Evolutionary conservation across 805 yeast genomes (phyloP).

Genomic region (Wickerhamomyces rabaulensis): DNA sequence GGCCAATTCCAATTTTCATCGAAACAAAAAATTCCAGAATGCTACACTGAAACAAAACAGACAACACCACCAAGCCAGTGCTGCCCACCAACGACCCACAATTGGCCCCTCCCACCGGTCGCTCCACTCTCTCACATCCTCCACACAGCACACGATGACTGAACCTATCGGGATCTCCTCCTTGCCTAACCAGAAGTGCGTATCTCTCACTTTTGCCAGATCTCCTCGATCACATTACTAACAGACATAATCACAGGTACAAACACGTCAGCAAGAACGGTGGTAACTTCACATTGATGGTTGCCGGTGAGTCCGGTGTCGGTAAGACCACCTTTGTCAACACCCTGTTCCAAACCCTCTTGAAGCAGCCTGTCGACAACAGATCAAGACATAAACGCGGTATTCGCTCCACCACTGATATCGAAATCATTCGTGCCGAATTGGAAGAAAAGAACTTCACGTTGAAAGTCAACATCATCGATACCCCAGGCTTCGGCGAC

Average conservation of each 20-base stretch:
- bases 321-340: conserved; percentile 92
- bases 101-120: no score
- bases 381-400: conserved; percentile 47
- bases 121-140: neutral
- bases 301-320: conserved; percentile 87
- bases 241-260: conserved; percentile 38
- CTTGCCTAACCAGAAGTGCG: conserved; percentile 26
- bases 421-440: conserved; percentile 73
- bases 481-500: conserved; percentile 94
- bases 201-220: neutral
- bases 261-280: conserved; percentile 73
- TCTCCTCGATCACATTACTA: conserved; percentile 4
- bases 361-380: conserved; percentile 47
- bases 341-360: conserved; percentile 71
- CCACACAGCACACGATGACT: conserved; percentile 10
- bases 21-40: neutral
- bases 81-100: neutral
- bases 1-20: neutral
- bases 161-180: conserved; percentile 27
- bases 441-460: conserved; percentile 81
- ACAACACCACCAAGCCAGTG: neutral
- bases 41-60: neutral
- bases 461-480: conserved; percentile 74
- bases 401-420: conserved; percentile 66
- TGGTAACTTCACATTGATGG: conserved; percentile 73